Conservation (phyloP, 805 yeast species). For the Zygosaccharomyces gambellarensis region DNA sequence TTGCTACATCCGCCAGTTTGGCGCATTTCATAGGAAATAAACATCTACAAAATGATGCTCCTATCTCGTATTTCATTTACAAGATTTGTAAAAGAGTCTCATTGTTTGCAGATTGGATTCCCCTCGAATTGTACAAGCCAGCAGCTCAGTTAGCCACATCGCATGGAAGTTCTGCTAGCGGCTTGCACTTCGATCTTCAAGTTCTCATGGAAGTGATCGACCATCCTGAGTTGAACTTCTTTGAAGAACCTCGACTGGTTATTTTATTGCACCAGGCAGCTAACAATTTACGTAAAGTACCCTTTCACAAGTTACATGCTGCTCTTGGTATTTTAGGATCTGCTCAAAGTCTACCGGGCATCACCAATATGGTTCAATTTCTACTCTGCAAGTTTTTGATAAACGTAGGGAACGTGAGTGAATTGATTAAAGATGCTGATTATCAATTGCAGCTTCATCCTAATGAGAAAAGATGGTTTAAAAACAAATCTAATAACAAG, state of each 20-base stretch:
- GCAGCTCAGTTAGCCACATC: conserved; percentile 5
- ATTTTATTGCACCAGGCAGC: conserved; percentile 20
- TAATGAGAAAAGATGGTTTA: conserved; percentile 13
- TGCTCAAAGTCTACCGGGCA: conserved; percentile 25
- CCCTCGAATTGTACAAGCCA: conserved; percentile 5
- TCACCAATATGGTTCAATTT: conserved; percentile 26
- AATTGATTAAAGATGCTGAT: conserved; percentile 6
- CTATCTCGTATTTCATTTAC: conserved; percentile 12
- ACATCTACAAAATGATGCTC: conserved; percentile 1
- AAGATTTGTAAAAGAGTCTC: conserved; percentile 17
- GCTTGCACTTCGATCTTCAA: conserved; percentile 18
- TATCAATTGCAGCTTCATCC: conserved; percentile 4
- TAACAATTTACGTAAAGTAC: conserved; percentile 10
- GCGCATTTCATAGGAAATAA: neutral
- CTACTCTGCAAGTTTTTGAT: conserved; percentile 22
- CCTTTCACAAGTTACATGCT: conserved; percentile 19
- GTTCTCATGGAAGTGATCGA: conserved; percentile 34
- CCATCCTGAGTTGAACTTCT: conserved; percentile 29
- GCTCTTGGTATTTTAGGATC: conserved; percentile 20
- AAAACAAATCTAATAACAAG: conserved; percentile 4
- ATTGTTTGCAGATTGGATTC: conserved; percentile 12
- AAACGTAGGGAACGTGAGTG: conserved; percentile 12
- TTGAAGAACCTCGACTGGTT: conserved; percentile 23
- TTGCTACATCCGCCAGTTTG: conserved; percentile 12
- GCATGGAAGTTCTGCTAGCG: neutral